Base-by-base conservation (phyloP, 495 filamentous ascomycete genomes). In the Chaetomidium leptoderma region DNA sequence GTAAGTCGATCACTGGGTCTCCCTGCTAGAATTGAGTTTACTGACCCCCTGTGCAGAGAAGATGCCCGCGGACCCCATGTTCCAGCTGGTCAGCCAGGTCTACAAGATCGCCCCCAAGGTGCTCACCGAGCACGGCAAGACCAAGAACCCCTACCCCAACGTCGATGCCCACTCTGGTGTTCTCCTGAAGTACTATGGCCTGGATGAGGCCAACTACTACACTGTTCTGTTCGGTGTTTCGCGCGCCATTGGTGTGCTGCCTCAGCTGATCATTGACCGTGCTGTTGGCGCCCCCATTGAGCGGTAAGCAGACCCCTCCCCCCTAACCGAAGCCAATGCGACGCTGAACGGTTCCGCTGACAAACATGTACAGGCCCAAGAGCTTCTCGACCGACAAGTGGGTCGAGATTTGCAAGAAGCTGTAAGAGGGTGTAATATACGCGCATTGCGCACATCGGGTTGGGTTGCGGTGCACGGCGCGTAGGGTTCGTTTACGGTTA, bases 81-180 rank as follows among this genome's bases (percentile, higher is more conserved):
- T 96, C 90, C 88, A 97, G 83, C 86, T 98, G 55, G 93, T 98
- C 78, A 90, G 86, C 83, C 91, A 97, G 79, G 92, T 97, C 63
- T 97, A 96, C 86, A 97, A 98, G 87, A 97, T 98, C 71, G 93
- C 93, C 55, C 95, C 93, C 61, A 89, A 88, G 69, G 93, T 98
- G 57, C 79, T 98, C 66, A 97, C 95, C 59, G 92, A 97, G 83
- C 93, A 98, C 80, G 93, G 93, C 77, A 98, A 98, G 89, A 95
- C 91, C 76, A 95, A 95, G 87, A 93, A 95, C 86, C 66, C 73
- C 44, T 74, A 53, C 65, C 66, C 66, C 60, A 74, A 74, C 66
- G 71, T 79, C 53, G 73, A 76, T 58, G 76, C 77, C 59, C 93
- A 98, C 87, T 95, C 90, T 39, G 93, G 93, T 81, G 93, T 97